Percentiles rank a stretch among this genome's conserved stretches.
Conservation (phyloP, 306 rosid genomes). For the Clitoria ternatea region DNA sequence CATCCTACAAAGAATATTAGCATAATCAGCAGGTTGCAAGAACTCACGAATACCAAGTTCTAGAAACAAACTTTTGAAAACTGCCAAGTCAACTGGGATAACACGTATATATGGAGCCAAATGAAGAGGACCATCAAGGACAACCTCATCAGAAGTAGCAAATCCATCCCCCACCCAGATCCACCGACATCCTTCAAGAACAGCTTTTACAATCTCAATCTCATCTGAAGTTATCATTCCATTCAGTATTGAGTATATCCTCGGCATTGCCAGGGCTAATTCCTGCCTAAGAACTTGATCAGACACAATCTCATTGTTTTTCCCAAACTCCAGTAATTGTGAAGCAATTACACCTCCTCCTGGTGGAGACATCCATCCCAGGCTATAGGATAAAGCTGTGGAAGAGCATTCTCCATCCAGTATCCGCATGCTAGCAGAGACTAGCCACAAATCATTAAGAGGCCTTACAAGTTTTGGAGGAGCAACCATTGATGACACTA, state of each 20-base stretch:
- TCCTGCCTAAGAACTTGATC: constrained; percentile 93
- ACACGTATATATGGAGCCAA: constrained; percentile 97
- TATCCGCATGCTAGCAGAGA: constrained; percentile 96
- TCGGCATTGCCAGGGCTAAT: constrained; percentile 85
- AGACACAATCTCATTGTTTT: constrained; percentile 78
- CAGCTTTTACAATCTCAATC: constrained; percentile 95
- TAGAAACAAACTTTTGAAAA: constrained; percentile 72
- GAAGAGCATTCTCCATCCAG: constrained; percentile 92
- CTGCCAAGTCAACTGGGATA: constrained; percentile 89
- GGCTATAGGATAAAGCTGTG: constrained; percentile 62
- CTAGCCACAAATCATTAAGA: constrained; percentile 79
- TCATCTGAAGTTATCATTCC: constrained; percentile 81
- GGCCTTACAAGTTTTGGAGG: constrained; percentile 93
- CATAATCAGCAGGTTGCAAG: constrained; percentile 71
- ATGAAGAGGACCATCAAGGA: constrained; percentile 90
- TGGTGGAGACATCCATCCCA: constrained; percentile 92
- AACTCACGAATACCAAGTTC: constrained; percentile 84
- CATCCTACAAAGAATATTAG: constrained; percentile 78
- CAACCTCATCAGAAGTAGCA: constrained; percentile 86
- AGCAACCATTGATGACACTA: constrained; percentile 81
- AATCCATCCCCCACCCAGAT: constrained; percentile 99
- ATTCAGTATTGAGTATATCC: constrained; percentile 75
- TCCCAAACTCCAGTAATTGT: constrained; percentile 93
- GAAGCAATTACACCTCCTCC: constrained; percentile 96
- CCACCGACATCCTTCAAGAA: constrained; percentile 96